Evolutionary conservation across 1,139 yeast genomes (phyloP), one percentile per base, ranked within the genome.

Genomic region (Saccharomyces hybrid): DNA sequence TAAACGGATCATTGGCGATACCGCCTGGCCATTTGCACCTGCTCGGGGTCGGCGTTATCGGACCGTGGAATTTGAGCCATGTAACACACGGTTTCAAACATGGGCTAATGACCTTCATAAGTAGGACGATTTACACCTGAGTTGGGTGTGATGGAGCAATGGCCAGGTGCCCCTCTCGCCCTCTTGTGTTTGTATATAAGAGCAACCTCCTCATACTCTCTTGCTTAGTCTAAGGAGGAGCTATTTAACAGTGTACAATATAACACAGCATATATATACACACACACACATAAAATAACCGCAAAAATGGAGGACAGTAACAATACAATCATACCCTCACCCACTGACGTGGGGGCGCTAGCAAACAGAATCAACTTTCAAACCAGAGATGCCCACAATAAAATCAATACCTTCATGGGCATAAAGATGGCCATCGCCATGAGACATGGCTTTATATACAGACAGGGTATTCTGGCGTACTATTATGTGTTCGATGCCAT

Each of bases 381-480:
- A 65, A 88, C 95, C 1, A 77, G 83, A 60, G 70, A 75, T 31
- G 76, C 78, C 49, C 96, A 88, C 73, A 82, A 84, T 67, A 79
- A 79, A 61, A 82, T 87, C 57, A 82, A 88, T 69, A 84, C 85
- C 61, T 73, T 82, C 67, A 82, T 88, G 71, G 80, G 86, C 9
- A 72, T 86, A 54, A 83, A 84, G 69, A 77, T 88, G 62, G 88
- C 90, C 8, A 73, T 87, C 52, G 96, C 95, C 1, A 73, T 87
- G 57, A 77, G 90, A 65, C 91, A 88, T 67, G 80, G 84, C 49
- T 82, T 80, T 61, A 82, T 87, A 48, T 88, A 84, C 73, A 81
- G 95, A 69, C 95, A 88, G 69, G 95, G 93, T 16, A 75, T 88
- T 55, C 89, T 85, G 67, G 78, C 86, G 54, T 88, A 84, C 69